Percentiles rank a stretch among this genome's conserved stretches.
phyloP scores from a whole-genome alignment of 331 rosid genomes.

The Quercus phellos region DNA sequence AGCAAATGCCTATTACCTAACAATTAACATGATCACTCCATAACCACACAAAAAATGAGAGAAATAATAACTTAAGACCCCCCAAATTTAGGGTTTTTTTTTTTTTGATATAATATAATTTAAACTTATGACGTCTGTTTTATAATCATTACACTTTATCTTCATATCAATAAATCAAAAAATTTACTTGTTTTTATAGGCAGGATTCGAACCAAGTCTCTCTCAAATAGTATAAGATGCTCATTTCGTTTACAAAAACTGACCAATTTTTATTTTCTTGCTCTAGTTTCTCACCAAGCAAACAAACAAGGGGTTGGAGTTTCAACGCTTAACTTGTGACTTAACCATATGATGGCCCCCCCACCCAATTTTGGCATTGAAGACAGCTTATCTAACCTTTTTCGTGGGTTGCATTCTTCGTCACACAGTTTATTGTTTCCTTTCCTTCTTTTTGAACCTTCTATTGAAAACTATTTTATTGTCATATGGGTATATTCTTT shows the following conservation, averaged over 20 bases:
- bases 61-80: neutral
- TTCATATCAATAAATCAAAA: no score
- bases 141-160: no score
- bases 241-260: slow-evolving; percentile 15
- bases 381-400: slow-evolving; percentile 15
- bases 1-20: slow-evolving; percentile 34
- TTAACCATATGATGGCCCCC: slow-evolving; percentile 25
- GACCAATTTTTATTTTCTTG: slow-evolving; percentile 1
- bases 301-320: slow-evolving; percentile 20
- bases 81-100: no score
- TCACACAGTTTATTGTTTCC: slow-evolving; percentile 29
- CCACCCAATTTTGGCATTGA: slow-evolving; percentile 22
- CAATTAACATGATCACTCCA: slow-evolving; percentile 20
- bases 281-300: slow-evolving; percentile 23
- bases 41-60: slow-evolving; percentile 22
- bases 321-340: slow-evolving; percentile 33
- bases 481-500: slow-evolving; percentile 21
- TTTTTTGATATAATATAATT: no score
- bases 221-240: slow-evolving; percentile 7
- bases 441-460: slow-evolving; percentile 13
- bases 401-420: slow-evolving; percentile 27
- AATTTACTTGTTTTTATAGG: no score
- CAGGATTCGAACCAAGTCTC: no score
- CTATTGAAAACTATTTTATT: slow-evolving; percentile 13
- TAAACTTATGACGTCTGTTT: no score